A percentile compares a stretch with the other conserved stretches of the same genome.
These are phyloP conservation scores for Scorias spongiosa DNA, from an alignment of 2,329 filamentous ascomycete species.

Conservation along the genomic window DNA sequence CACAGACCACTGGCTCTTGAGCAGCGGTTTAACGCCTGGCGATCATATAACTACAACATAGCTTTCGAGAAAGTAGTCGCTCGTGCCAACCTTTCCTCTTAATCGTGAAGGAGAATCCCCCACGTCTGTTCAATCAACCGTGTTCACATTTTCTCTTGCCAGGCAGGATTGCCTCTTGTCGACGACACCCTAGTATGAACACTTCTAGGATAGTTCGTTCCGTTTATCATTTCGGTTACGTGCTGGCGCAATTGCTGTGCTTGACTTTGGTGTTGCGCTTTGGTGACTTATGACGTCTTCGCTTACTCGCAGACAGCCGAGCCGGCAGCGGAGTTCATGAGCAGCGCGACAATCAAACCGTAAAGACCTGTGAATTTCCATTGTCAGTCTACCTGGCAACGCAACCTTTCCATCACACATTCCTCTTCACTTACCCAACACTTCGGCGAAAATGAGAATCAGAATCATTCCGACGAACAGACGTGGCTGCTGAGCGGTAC, in stretches of 20 bases:
- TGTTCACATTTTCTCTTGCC: too few relatives aligned
- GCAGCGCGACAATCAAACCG: conserved; percentile 92
- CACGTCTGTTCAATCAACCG: too few relatives aligned
- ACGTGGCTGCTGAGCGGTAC: conserved; percentile 68
- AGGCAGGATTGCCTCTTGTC: too few relatives aligned
- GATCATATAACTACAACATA: not conserved
- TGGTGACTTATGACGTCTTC: conserved; percentile 2
- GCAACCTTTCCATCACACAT: not conserved
- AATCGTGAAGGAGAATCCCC: not conserved
- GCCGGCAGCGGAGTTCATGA: conserved; percentile 90
- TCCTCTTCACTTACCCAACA: conserved; percentile 55
- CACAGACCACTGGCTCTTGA: conserved; percentile 4
- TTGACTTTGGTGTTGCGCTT: conserved; percentile 5
- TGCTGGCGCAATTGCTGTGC: too few relatives aligned
- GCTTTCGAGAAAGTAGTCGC: not conserved
- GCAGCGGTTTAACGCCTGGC: not conserved
- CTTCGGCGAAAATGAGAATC: conserved; percentile 99
- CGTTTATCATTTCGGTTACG: too few relatives aligned
- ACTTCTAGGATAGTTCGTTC: too few relatives aligned
- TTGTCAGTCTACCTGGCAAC: not conserved
- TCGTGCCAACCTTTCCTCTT: not conserved
- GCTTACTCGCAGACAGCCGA: conserved; percentile 42
- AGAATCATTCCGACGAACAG: conserved; percentile 96
- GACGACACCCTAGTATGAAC: too few relatives aligned
- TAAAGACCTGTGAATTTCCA: conserved; percentile 61